These are phyloP conservation scores for Diversispora eburnea DNA, from an alignment of 192 early-diverging fungal species.

Conservation along the genomic window DNA sequence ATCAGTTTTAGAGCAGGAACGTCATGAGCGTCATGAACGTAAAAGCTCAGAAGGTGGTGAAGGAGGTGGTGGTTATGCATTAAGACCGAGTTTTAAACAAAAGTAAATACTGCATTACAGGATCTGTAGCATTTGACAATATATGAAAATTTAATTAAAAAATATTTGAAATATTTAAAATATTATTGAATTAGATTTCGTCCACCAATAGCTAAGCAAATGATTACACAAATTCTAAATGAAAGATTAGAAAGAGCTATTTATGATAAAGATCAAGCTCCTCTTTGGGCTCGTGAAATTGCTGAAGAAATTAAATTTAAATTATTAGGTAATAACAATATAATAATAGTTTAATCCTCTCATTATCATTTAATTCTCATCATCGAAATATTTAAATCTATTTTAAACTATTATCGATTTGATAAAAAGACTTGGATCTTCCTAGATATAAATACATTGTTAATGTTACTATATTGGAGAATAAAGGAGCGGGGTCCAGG, in stretches of 20 bases:
- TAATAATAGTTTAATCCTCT: background rate
- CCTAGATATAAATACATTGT: conserved; percentile 27
- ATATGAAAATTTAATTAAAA: background rate
- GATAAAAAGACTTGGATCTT: conserved; percentile 17
- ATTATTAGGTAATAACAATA: conserved; percentile 9
- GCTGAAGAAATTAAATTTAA: conserved; percentile 25
- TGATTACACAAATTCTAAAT: conserved; percentile 16
- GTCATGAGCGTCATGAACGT: background rate
- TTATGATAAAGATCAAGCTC: conserved; percentile 31
- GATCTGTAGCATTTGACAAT: background rate
- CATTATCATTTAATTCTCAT: background rate
- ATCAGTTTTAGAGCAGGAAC: too few species aligned
- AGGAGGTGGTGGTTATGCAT: background rate
- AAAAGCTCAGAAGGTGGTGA: background rate
- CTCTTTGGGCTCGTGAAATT: conserved; percentile 27
- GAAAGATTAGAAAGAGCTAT: conserved; percentile 24
- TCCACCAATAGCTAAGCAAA: background rate
- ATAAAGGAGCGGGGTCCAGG: conserved; percentile 26
- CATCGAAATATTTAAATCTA: background rate
- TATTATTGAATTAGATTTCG: conserved; percentile 14
- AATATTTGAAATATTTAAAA: background rate
- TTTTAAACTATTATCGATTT: background rate
- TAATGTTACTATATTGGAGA: conserved; percentile 27
- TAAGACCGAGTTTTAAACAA: background rate
- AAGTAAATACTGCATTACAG: conserved; percentile 6